These are phyloP conservation scores for Neurospora intermedia DNA, from an alignment of 495 filamentous ascomycete genomes.

Conservation along the genomic window DNA sequence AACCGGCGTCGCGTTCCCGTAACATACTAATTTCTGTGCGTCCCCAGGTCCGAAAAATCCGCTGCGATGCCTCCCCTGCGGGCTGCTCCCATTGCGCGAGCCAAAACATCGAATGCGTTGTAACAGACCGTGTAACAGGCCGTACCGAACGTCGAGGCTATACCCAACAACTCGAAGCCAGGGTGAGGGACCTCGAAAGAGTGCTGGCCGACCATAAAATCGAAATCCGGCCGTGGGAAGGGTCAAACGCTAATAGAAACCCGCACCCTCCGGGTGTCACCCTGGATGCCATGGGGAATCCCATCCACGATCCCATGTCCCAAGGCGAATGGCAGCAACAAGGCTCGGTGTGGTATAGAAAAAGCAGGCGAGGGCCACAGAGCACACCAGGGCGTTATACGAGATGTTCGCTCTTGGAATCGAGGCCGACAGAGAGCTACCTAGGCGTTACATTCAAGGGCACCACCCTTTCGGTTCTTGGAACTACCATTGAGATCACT, in stretches of 20 bases:
- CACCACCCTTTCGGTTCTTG: conserved; percentile 61
- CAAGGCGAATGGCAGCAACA: conserved; percentile 34
- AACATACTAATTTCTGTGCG: neutral
- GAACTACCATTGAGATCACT: conserved; percentile 65
- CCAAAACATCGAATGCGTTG: conserved; percentile 60
- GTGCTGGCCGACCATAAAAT: conserved; percentile 29
- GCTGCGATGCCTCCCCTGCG: conserved; percentile 61
- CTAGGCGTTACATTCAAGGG: conserved; percentile 63
- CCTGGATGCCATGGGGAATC: conserved; percentile 19
- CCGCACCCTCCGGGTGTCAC: conserved; percentile 20
- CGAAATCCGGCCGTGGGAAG: conserved; percentile 28
- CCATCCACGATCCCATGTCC: conserved; percentile 17
- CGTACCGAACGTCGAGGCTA: conserved; percentile 69
- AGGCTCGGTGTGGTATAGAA: conserved; percentile 42
- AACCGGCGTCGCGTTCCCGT: neutral
- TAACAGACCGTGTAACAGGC: conserved; percentile 81
- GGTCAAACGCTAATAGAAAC: conserved; percentile 15
- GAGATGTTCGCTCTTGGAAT: conserved; percentile 19
- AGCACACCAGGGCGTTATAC: conserved; percentile 7
- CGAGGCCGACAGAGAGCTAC: conserved; percentile 53
- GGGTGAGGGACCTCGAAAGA: conserved; percentile 35
- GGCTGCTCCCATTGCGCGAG: conserved; percentile 69
- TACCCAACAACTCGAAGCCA: conserved; percentile 48
- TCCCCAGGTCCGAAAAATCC: conserved; percentile 66
- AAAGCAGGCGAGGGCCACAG: conserved; percentile 7